phyloP scores from a whole-genome alignment of 179 eudicot species.

The Silene coronaria region DNA sequence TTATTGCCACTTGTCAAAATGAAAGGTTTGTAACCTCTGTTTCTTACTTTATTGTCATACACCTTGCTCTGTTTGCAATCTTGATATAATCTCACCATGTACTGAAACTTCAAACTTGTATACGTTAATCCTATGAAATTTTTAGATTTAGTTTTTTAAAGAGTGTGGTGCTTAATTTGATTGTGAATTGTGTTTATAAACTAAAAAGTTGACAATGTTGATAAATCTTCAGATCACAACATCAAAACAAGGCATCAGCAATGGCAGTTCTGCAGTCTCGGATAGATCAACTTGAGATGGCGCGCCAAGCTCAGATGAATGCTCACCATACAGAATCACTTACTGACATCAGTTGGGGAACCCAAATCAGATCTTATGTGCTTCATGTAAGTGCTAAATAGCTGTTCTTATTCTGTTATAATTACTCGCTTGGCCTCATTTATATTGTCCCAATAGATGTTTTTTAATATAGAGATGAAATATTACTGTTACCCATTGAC shows the following conservation, averaged over 20 bases:
- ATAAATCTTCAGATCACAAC: conserved; percentile 60
- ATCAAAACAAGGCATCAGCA: conserved; percentile 86
- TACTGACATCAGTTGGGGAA: conserved; percentile 92
- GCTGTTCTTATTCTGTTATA: background rate
- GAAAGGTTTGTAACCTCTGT: conserved; percentile 50
- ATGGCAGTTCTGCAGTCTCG: conserved; percentile 98
- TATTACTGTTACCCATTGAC: no score
- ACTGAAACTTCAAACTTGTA: background rate
- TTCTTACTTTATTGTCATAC: background rate
- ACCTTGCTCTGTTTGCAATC: background rate
- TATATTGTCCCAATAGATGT: background rate
- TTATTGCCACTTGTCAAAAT: conserved; percentile 78
- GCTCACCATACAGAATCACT: conserved; percentile 88
- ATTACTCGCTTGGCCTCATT: background rate
- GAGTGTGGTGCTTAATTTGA: background rate
- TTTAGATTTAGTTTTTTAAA: background rate
- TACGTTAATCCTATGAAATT: background rate
- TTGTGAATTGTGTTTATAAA: background rate
- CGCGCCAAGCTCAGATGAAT: conserved; percentile 90
- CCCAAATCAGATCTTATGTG: conserved; percentile 84
- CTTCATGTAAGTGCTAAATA: conserved; percentile 59
- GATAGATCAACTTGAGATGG: conserved; percentile 90
- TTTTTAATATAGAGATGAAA: no score
- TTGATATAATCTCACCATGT: background rate
- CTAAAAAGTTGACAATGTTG: background rate